Conservation (phyloP, 1,139 yeast genomes). For the Pichia cactophila region DNA sequence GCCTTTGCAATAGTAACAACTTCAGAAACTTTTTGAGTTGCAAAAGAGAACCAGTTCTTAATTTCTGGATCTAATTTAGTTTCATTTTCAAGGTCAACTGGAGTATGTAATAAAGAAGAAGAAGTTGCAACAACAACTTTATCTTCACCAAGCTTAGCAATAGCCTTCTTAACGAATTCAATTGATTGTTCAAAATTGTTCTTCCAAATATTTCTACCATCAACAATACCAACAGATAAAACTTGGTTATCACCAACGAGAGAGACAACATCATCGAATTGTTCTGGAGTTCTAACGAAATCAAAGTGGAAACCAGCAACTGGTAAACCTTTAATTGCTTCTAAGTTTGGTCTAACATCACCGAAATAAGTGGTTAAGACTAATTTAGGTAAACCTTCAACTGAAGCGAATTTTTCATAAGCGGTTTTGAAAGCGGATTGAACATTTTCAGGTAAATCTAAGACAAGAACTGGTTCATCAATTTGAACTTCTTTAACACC, state of each 20-base stretch:
- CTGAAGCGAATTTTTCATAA: slow-evolving; percentile 59
- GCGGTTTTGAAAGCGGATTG: slow-evolving; percentile 84
- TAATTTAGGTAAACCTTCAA: slow-evolving; percentile 67
- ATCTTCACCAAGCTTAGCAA: slow-evolving; percentile 77
- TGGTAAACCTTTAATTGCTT: slow-evolving; percentile 81
- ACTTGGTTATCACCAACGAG: slow-evolving; percentile 62
- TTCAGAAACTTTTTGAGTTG: slow-evolving; percentile 90
- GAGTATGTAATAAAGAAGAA: slow-evolving; percentile 87
- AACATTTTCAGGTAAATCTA: slow-evolving; percentile 81
- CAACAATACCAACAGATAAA: slow-evolving; percentile 93
- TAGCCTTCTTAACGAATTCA: slow-evolving; percentile 72
- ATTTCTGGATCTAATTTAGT: slow-evolving; percentile 81
- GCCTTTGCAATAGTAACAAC: slow-evolving; percentile 88
- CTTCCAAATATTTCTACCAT: slow-evolving; percentile 99
- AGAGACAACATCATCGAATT: slow-evolving; percentile 73
- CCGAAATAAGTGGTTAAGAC: slow-evolving; percentile 92
- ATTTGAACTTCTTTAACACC: slow-evolving; percentile 95
- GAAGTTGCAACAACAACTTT: slow-evolving; percentile 92
- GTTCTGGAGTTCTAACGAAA: slow-evolving; percentile 94
- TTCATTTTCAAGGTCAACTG: slow-evolving; percentile 91
- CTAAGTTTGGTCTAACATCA: slow-evolving; percentile 94
- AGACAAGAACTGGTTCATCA: slow-evolving; percentile 94
- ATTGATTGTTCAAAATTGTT: slow-evolving; percentile 86
- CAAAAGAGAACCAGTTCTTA: slow-evolving; percentile 98
- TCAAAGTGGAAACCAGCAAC: slow-evolving; percentile 96